These are phyloP conservation scores for Trypanosoma mega DNA, from an alignment of 208 protist species.

Conservation along the genomic window DNA sequence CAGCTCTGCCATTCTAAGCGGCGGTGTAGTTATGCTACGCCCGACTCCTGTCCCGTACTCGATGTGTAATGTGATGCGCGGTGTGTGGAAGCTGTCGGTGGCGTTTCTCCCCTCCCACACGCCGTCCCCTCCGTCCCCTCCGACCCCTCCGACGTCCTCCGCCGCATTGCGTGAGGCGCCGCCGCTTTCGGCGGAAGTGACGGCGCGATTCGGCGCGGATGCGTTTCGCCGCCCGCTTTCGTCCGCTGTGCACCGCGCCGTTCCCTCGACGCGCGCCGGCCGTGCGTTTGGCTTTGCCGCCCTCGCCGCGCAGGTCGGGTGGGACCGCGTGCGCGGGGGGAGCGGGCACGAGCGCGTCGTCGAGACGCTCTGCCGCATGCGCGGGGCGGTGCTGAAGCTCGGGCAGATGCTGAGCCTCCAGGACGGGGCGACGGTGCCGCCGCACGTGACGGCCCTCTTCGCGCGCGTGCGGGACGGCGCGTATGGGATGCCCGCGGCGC, in stretches of 20 bases:
- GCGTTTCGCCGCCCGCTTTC: not conserved
- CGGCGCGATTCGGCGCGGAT: not conserved
- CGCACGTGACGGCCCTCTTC: constrained; percentile 74
- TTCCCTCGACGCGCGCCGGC: constrained; percentile 56
- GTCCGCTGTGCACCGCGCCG: constrained; percentile 33
- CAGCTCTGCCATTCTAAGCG: too few species aligned
- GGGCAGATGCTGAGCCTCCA: constrained; percentile 96
- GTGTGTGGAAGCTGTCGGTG: constrained; percentile 33
- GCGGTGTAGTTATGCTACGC: constrained; percentile 20
- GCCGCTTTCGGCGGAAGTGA: constrained; percentile 22
- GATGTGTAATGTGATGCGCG: constrained; percentile 53
- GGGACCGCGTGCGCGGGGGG: constrained; percentile 33
- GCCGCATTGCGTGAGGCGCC: too few species aligned
- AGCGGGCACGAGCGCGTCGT: constrained; percentile 83
- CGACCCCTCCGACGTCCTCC: too few species aligned
- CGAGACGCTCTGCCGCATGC: constrained; percentile 94
- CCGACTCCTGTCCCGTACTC: constrained; percentile 15
- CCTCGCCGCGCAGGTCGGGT: constrained; percentile 64
- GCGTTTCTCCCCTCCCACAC: constrained; percentile 23
- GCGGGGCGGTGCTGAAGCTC: constrained; percentile 93
- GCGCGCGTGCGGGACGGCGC: constrained; percentile 81
- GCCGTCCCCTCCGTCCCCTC: not conserved
- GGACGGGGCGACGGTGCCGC: constrained; percentile 69
- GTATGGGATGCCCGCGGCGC: constrained; percentile 76
- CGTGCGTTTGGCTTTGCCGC: constrained; percentile 69